A percentile compares a stretch with the other conserved stretches of the same genome.
Conservation (phyloP, 2,329 filamentous ascomycete species). For the Juglanconis sp. region DNA sequence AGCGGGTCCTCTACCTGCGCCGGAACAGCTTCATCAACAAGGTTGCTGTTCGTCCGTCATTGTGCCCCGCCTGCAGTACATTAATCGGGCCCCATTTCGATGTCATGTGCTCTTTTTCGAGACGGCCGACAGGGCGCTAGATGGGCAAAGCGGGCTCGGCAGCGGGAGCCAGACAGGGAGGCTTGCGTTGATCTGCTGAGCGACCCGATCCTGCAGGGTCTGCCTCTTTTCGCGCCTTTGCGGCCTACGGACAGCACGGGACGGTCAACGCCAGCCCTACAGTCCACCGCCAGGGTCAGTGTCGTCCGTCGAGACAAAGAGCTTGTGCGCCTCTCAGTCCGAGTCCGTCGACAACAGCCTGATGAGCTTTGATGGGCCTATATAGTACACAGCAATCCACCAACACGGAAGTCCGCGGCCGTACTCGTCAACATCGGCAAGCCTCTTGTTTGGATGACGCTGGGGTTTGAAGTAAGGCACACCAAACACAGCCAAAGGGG, state of each 20-base stretch:
- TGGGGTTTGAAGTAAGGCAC: slow-evolving; percentile 6
- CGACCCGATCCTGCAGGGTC: slow-evolving; percentile 16
- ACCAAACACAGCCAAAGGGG: not conserved
- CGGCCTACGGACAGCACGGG: too few species aligned
- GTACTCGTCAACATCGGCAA: not conserved
- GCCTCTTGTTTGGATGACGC: not conserved
- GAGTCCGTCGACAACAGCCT: too few species aligned
- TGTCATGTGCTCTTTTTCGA: slow-evolving; percentile 17
- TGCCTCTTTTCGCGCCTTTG: not conserved
- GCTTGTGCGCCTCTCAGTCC: not conserved
- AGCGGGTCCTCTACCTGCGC: slow-evolving; percentile 8
- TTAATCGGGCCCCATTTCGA: slow-evolving; percentile 10
- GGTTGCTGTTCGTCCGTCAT: slow-evolving; percentile 14
- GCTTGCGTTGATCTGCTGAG: slow-evolving; percentile 17
- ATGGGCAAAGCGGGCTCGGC: slow-evolving; percentile 9
- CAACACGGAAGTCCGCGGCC: too few species aligned
- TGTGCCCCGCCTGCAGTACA: slow-evolving; percentile 10
- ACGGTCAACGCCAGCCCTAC: not conserved
- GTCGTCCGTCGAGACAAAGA: slow-evolving; percentile 7
- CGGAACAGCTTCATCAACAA: not conserved
- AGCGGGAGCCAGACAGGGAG: slow-evolving; percentile 15
- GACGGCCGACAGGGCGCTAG: slow-evolving; percentile 16
- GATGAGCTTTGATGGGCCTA: too few species aligned
- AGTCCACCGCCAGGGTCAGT: slow-evolving; percentile 14
- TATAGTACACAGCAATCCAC: too few species aligned